phyloP scores from a whole-genome alignment of 495 filamentous ascomycete species.

The Penicillium angulare region DNA sequence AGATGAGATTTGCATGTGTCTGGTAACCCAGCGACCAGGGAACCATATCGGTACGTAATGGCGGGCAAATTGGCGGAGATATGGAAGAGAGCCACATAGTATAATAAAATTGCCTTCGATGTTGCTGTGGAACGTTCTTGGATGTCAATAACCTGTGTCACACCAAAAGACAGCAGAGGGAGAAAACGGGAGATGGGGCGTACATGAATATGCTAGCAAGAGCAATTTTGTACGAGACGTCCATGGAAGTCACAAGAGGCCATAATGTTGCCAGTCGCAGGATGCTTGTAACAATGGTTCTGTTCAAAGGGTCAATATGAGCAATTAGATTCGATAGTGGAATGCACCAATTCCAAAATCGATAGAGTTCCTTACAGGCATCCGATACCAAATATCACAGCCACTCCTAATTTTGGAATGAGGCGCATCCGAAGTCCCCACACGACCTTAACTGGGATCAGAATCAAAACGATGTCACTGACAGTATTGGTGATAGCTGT shows the following conservation, averaged over 20 bases:
- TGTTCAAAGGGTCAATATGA: background rate
- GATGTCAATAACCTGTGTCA: background rate
- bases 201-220: conserved; percentile 6
- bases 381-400: background rate
- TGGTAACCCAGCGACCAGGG: background rate
- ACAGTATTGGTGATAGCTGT: conserved; percentile 40
- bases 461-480: conserved; percentile 36
- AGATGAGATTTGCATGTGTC: background rate
- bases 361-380: background rate
- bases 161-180: background rate
- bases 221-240: conserved; percentile 7
- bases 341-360: background rate
- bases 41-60: background rate
- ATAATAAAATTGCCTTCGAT: conserved; percentile 12
- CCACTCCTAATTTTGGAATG: background rate
- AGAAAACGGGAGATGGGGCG: background rate
- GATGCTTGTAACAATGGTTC: conserved; percentile 11
- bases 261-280: conserved; percentile 12
- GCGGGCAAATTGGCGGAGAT: conserved; percentile 6
- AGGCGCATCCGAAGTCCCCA: conserved; percentile 15
- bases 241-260: conserved; percentile 8
- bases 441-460: conserved; percentile 34
- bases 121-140: background rate
- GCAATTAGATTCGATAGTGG: background rate
- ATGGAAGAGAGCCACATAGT: conserved; percentile 6